Evolutionary conservation across 176 grass and related monocot genomes (phyloP), one percentile per base, ranked within the genome.

Genomic region (Echinochloa phyllopogon): DNA sequence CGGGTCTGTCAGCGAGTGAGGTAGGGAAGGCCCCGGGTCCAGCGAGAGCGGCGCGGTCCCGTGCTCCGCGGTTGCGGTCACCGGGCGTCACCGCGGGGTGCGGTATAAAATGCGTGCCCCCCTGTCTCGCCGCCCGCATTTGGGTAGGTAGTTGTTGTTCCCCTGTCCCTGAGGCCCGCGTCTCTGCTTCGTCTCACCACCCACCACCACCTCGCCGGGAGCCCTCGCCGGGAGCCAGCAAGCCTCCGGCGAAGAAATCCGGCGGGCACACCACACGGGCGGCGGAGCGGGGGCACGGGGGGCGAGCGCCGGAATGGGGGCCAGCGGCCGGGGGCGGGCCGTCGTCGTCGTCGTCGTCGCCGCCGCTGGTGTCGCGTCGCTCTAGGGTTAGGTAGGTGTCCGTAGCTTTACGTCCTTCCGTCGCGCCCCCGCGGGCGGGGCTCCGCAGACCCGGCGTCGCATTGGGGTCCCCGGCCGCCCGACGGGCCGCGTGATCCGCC

Each of bases 11-110:
- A 83, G 59, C 0, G 17, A 29, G 18, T 0, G 13, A 27, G 40
- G 76, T 74, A 79, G 47, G 1, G 4, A 0, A 3, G 0, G 10
- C 12, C 18, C 25, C 47, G n/a, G 75, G 8, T 3, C 36, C 17
- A 3, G 7, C 36, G 47, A 11, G 4, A 2, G 47, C 43, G 67
- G 5, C 9, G 50, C 68, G 89, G 74, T 91, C 14, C 75, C 74
- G 89, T 91, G 80, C 89, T 91, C 89, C 89, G 84, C 84, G 48
- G 66, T 69, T 74, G 74, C 59, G 75, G 66, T 79, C 84, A 86
- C 83, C 83, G 83, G 48, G 25, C 15, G 81, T 84, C 82, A 74
- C 82, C 51, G 60, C 56, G 24, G 20, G 86, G 67, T 2, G 0
- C 48, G 48, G 58, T 84, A 84, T 74, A 89, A 79, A 82, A 65